Conservation (phyloP, 202 grass and related monocot genomes). For the Zizania palustris region DNA sequence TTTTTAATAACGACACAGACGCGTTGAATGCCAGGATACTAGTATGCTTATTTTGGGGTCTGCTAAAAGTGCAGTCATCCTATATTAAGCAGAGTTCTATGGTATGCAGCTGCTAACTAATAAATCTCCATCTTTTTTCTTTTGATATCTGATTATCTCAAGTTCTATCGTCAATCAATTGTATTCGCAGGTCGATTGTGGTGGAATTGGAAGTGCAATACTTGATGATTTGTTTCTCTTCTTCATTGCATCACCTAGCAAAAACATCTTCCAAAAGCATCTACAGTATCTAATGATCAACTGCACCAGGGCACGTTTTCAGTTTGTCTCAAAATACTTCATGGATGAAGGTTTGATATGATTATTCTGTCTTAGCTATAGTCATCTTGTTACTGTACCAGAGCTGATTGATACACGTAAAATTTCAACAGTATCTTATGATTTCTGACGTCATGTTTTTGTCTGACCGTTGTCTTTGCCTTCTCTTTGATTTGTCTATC, state of each 20-base stretch:
- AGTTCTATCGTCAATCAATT: slow-evolving; percentile 30
- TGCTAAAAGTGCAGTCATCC: slow-evolving; percentile 60
- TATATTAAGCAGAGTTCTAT: slow-evolving; percentile 47
- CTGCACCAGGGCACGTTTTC: slow-evolving; percentile 65
- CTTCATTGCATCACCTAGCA: slow-evolving; percentile 65
- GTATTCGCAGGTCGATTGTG: slow-evolving; percentile 47
- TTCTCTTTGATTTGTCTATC: slow-evolving; percentile 4
- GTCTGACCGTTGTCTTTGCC: background rate
- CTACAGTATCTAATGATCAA: slow-evolving; percentile 72
- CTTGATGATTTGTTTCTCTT: slow-evolving; percentile 76
- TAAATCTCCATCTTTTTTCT: slow-evolving; percentile 20
- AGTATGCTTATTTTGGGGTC: slow-evolving; percentile 81
- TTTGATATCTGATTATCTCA: slow-evolving; percentile 34
- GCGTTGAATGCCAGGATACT: slow-evolving; percentile 70
- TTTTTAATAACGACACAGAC: slow-evolving; percentile 62
- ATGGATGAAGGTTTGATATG: slow-evolving; percentile 76
- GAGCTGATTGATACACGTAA: slow-evolving; percentile 13
- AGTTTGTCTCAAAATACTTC: slow-evolving; percentile 91
- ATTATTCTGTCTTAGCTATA: slow-evolving; percentile 28
- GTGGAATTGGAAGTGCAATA: slow-evolving; percentile 45
- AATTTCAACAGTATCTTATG: slow-evolving; percentile 14
- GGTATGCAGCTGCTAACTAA: slow-evolving; percentile 57
- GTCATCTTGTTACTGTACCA: slow-evolving; percentile 24
- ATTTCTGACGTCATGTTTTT: slow-evolving; percentile 25
- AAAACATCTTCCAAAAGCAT: slow-evolving; percentile 68